Percentiles rank a stretch among this genome's conserved stretches.
phyloP scores from a whole-genome alignment of 805 yeast genomes.

The Scheffersomyces lignosus region DNA sequence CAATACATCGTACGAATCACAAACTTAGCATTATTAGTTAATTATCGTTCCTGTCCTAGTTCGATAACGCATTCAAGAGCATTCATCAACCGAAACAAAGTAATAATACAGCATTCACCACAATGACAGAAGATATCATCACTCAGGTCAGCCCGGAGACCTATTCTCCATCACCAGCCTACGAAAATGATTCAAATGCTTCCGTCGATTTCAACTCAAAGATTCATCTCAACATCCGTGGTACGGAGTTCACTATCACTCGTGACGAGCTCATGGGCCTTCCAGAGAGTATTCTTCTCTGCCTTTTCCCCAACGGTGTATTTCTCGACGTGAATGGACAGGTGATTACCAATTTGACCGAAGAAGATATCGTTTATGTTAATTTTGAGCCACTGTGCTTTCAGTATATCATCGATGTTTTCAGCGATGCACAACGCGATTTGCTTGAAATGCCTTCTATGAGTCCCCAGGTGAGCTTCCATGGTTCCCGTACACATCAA shows the following conservation, averaged over 20 bases:
- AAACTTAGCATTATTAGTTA: no score
- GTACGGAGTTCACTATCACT: constrained; percentile 69
- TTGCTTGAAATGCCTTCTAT: constrained; percentile 29
- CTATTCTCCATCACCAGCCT: constrained; percentile 16
- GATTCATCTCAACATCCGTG: constrained; percentile 78
- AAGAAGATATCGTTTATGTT: constrained; percentile 75
- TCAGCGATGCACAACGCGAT: constrained; percentile 68
- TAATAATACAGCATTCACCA: no score
- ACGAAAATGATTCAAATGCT: constrained; percentile 19
- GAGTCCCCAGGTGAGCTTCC: constrained; percentile 34
- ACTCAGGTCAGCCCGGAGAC: constrained; percentile 66
- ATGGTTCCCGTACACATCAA: constrained; percentile 10
- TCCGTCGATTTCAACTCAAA: constrained; percentile 59
- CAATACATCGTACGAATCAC: no score
- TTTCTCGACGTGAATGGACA: constrained; percentile 76
- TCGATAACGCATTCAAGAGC: no score
- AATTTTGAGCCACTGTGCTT: constrained; percentile 88
- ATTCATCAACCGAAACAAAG: no score
- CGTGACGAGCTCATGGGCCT: constrained; percentile 87
- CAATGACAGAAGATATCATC: constrained; percentile 55
- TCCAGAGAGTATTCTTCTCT: constrained; percentile 85
- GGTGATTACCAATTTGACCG: constrained; percentile 75
- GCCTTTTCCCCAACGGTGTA: constrained; percentile 89
- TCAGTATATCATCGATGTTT: constrained; percentile 73
- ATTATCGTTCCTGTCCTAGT: no score